phyloP scores from a whole-genome alignment of 2,329 filamentous ascomycete species.

The Colletotrichum sp. region DNA sequence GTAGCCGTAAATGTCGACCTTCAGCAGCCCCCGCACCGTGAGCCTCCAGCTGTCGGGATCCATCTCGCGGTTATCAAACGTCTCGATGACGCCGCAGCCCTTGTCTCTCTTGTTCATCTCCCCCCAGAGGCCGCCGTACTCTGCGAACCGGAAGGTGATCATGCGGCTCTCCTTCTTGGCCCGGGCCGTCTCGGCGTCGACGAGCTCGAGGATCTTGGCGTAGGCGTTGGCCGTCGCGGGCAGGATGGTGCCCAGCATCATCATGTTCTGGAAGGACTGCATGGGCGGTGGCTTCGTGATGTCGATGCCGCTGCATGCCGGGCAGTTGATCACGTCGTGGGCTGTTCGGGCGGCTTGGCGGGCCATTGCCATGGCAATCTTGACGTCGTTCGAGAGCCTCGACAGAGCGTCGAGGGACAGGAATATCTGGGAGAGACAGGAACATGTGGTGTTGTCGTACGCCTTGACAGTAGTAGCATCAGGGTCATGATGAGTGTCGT shows the following conservation, averaged over 20 bases:
- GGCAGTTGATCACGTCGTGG: constrained; percentile 57
- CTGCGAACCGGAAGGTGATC: constrained; percentile 49
- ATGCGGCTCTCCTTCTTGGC: constrained; percentile 47
- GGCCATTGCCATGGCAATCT: constrained; percentile 51
- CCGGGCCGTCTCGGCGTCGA: constrained; percentile 54
- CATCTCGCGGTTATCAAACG: constrained; percentile 50
- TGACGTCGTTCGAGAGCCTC: constrained; percentile 48
- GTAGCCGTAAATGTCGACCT: constrained; percentile 63
- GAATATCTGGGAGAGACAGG: constrained; percentile 55
- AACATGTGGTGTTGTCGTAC: constrained; percentile 38
- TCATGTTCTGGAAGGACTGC: constrained; percentile 60
- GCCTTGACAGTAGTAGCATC: background rate
- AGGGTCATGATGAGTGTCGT: background rate
- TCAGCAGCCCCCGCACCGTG: constrained; percentile 57
- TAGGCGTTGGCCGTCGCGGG: constrained; percentile 65
- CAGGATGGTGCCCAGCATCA: constrained; percentile 63
- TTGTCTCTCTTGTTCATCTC: constrained; percentile 26
- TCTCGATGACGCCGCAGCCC: constrained; percentile 30
- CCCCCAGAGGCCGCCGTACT: constrained; percentile 56
- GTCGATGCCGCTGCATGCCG: constrained; percentile 48
- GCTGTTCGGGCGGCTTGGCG: constrained; percentile 53
- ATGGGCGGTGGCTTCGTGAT: constrained; percentile 42
- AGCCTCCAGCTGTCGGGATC: constrained; percentile 59
- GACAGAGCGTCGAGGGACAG: constrained; percentile 56
- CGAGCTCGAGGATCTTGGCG: constrained; percentile 55